These are phyloP conservation scores for Dissoconium aciculare DNA, from an alignment of 2,329 filamentous ascomycete genomes.

Conservation along the genomic window DNA sequence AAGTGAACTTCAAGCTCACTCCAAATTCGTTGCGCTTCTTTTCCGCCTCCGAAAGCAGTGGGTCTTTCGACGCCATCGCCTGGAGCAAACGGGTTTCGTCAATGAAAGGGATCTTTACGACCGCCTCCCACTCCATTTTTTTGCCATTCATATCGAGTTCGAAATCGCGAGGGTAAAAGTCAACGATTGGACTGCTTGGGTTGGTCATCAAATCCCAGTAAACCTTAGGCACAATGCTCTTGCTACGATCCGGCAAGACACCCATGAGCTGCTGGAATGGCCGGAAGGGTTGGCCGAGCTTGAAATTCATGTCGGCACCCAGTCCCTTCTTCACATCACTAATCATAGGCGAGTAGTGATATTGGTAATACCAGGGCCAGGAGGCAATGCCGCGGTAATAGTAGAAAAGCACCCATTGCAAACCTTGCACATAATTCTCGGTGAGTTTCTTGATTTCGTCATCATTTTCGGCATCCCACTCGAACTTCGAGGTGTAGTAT, in stretches of 20 bases:
- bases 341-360: slow-evolving; percentile 96
- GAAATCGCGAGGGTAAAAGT: slow-evolving; percentile 96
- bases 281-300: slow-evolving; percentile 83
- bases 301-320: slow-evolving; percentile 76
- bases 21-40: slow-evolving; percentile 78
- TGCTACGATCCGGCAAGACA: slow-evolving; percentile 90
- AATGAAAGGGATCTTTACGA: slow-evolving; percentile 98
- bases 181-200: slow-evolving; percentile 78
- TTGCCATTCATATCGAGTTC: slow-evolving; percentile 99
- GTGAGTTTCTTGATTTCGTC: slow-evolving; percentile 67
- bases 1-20: slow-evolving; percentile 83
- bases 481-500: slow-evolving; percentile 84
- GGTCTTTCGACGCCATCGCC: slow-evolving; percentile 76
- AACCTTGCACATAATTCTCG: slow-evolving; percentile 92
- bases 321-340: slow-evolving; percentile 86
- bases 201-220: slow-evolving; percentile 92
- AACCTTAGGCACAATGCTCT: slow-evolving; percentile 76
- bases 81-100: slow-evolving; percentile 72
- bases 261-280: slow-evolving; percentile 98
- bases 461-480: slow-evolving; percentile 69
- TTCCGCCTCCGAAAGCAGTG: slow-evolving; percentile 62
- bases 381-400: slow-evolving; percentile 95
- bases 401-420: slow-evolving; percentile 97
- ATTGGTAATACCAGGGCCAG: slow-evolving; percentile 96
- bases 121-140: slow-evolving; percentile 99